Evolutionary conservation across 1,284 basidiomycete genomes (phyloP), one percentile per base, ranked within the genome.

Genomic region (Boletus subluridellus): DNA sequence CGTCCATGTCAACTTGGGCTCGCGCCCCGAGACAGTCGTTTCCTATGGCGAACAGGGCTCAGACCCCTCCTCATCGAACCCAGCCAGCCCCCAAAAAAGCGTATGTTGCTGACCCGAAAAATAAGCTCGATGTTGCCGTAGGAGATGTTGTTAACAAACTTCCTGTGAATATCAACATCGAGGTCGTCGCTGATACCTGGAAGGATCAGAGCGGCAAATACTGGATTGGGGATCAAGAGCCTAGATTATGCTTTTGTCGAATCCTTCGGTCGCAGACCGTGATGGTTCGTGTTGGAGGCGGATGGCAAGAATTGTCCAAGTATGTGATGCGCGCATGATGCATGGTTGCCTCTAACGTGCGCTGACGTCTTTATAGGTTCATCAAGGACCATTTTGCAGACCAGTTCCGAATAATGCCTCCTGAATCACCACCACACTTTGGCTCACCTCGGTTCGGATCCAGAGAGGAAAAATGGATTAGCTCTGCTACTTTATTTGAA

Each of bases 281-380:
- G 61, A 96, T 97, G 94, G 93, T 97, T 44, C 85, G 94, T 60
- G 92, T 95, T 17, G 94, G 94, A 34, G 94, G 94, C 48, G 94
- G 94, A n/a, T 96, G 94, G 94, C 78, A 85, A 55, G 94, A 95
- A 72, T 75, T 96, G 58, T 92, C 91, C 12, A 93, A 86, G 92
- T 94, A 72, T 59, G 86, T 79, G 42, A 42, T 30, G 17, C 21
- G 49, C 42, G 52, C 26, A 10, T 45, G 46, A 37, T 45, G 39
- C 41, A 37, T 52, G 50, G 52, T 30, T 57, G 0, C 21, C 9
- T 24, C 44, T 32, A 15, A 28, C n/a, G 45, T 37, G 24, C 10
- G 8, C 54, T 55, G 50, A 72, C 51, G 38, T 58, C 32, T 49
- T 63, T 56, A 57, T 57, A 94, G 93, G 70, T 95, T 95, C 74